phyloP scores from a whole-genome alignment of 352 stramenopile genomes.

The Pythium angustatum region DNA sequence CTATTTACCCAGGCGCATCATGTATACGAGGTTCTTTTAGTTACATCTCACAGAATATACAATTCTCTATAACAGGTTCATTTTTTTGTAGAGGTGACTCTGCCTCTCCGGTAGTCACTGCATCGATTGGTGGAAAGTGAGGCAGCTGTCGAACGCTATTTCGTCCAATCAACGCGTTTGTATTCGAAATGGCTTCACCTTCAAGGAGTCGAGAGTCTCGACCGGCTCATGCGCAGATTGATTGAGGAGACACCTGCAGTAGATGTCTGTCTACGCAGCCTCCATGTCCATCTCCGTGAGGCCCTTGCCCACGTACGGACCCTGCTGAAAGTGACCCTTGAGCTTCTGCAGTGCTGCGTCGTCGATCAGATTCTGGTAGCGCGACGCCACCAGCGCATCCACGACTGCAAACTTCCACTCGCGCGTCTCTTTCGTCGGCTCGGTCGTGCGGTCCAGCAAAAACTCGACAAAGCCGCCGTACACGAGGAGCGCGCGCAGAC shows the following conservation, averaged over 20 bases:
- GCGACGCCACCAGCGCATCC: conserved; percentile 74
- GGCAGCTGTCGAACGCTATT: not conserved
- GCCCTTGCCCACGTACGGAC: conserved; percentile 61
- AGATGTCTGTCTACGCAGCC: no score
- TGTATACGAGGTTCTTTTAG: not conserved
- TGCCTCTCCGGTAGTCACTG: conserved; percentile 10
- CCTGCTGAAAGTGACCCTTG: conserved; percentile 48
- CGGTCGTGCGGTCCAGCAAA: conserved; percentile 74
- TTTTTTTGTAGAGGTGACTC: not conserved
- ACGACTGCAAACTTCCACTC: conserved; percentile 90
- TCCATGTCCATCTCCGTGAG: conserved; percentile 64
- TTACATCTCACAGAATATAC: not conserved
- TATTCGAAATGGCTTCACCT: conserved; percentile 21
- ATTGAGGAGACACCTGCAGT: no score
- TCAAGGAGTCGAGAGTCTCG: not conserved
- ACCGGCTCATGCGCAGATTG: no score
- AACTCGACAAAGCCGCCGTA: conserved; percentile 89
- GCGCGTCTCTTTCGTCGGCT: conserved; percentile 80
- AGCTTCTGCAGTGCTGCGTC: conserved; percentile 55
- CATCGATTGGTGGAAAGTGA: conserved; percentile 14
- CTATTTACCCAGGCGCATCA: not conserved
- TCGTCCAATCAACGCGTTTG: conserved; percentile 14
- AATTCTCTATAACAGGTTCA: not conserved
- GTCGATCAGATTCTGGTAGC: conserved; percentile 62
- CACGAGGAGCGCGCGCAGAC: conserved; percentile 56